Evolutionary conservation across 2,329 filamentous ascomycete species (phyloP).

Genomic region (Chaetomium olivaceum): DNA sequence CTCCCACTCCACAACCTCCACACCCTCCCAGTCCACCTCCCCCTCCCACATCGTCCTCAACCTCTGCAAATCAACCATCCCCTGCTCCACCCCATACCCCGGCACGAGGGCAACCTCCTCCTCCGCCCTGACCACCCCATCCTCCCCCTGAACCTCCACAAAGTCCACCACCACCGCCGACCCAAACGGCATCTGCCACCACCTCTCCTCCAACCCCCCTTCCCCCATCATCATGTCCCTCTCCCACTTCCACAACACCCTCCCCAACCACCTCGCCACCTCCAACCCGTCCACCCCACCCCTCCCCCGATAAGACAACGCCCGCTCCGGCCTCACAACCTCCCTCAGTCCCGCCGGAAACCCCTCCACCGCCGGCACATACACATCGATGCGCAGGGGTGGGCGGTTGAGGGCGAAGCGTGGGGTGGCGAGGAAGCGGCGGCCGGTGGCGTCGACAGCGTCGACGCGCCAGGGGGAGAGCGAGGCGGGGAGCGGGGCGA

Average conservation of each 20-base stretch:
- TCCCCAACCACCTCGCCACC: conserved; percentile 20
- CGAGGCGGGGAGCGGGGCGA: neutral
- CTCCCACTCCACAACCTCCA: conserved; percentile 26
- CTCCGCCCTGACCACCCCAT: neutral
- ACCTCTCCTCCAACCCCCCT: conserved; percentile 20
- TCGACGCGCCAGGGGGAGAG: conserved; percentile 25
- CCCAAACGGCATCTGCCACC: conserved; percentile 29
- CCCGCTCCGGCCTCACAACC: conserved; percentile 20
- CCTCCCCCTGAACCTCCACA: neutral
- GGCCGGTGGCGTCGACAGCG: conserved; percentile 25
- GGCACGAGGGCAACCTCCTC: conserved; percentile 24
- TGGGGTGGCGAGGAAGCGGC: conserved; percentile 26
- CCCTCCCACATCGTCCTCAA: conserved; percentile 28
- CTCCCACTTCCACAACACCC: conserved; percentile 25
- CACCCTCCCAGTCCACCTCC: conserved; percentile 20
- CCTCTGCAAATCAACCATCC: conserved; percentile 25
- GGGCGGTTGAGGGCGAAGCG: conserved; percentile 25
- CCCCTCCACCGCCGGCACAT: conserved; percentile 26
- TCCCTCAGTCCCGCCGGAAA: conserved; percentile 16
- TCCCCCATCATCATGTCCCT: neutral
- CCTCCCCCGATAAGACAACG: conserved; percentile 3
- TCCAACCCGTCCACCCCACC: neutral
- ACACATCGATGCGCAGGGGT: conserved; percentile 30
- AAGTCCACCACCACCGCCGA: conserved; percentile 24
- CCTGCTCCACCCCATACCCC: conserved; percentile 31